phyloP scores from a whole-genome alignment of 73 alveolate genomes.

The Paramecium primaurelia region DNA sequence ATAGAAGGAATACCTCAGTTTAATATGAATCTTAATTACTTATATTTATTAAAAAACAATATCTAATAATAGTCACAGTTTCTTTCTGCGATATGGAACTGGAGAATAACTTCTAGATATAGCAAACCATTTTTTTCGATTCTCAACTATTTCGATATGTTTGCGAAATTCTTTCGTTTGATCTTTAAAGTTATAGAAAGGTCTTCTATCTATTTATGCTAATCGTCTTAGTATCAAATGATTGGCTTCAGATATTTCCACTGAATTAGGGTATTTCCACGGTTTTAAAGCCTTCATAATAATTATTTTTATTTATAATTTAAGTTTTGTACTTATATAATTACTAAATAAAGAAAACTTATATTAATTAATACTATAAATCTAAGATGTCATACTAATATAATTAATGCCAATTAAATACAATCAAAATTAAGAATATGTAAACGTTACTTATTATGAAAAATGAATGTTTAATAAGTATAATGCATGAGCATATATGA shows the following conservation, averaged over 20 bases:
- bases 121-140: slow-evolving; percentile 6
- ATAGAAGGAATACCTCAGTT: neutral
- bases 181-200: neutral
- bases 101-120: neutral
- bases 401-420: too few relatives aligned
- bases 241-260: neutral
- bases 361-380: too few relatives aligned
- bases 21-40: neutral
- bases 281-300: neutral
- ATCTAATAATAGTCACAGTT: neutral
- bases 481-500: too few relatives aligned
- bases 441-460: too few relatives aligned
- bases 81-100: neutral
- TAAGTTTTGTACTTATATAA: neutral
- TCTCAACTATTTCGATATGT: neutral
- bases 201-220: neutral
- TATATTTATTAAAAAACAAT: neutral
- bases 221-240: neutral
- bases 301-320: neutral
- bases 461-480: too few relatives aligned
- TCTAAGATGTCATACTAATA: too few relatives aligned
- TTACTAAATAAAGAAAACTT: too few relatives aligned
- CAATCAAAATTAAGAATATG: too few relatives aligned
- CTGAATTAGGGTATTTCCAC: neutral
- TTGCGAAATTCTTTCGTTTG: neutral